Percentiles rank a stretch among this genome's conserved stretches.
Evolutionary conservation across 768 basidiomycete genomes (phyloP).

Genomic region (Obba rivulosa): DNA sequence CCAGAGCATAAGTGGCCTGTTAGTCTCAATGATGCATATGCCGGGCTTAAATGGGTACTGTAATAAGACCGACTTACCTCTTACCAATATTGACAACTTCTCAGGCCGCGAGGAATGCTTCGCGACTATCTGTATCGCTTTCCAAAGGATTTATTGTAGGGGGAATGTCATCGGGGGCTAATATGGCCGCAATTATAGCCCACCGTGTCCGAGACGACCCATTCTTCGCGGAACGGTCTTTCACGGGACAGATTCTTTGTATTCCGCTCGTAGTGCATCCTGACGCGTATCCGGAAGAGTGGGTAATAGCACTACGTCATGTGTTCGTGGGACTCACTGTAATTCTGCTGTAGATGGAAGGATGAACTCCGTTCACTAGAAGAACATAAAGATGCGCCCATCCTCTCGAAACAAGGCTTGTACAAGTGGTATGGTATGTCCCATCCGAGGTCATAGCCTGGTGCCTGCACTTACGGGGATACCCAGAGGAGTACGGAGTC

Average conservation of each 20-base stretch:
- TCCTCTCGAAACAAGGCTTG: slow-evolving; percentile 2
- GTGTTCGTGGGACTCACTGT: no score
- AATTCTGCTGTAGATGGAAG: slow-evolving; percentile 12
- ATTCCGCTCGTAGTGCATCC: slow-evolving; percentile 14
- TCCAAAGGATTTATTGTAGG: slow-evolving; percentile 19
- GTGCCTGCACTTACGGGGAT: no score
- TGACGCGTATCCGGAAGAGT: slow-evolving; percentile 14
- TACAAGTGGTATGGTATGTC: no score
- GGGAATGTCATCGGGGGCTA: slow-evolving; percentile 18
- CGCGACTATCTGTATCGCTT: slow-evolving; percentile 5
- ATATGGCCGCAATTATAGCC: slow-evolving; percentile 15
- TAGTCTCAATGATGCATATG: slow-evolving; percentile 16
- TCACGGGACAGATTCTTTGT: slow-evolving; percentile 23
- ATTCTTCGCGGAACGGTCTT: slow-evolving; percentile 8
- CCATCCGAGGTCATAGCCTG: no score
- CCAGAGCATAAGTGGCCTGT: slow-evolving; percentile 23
- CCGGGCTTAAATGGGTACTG: slow-evolving; percentile 22
- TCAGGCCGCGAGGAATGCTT: slow-evolving; percentile 2
- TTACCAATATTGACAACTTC: background rate
- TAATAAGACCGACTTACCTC: background rate
- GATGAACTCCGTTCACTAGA: slow-evolving; percentile 17
- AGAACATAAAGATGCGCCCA: slow-evolving; percentile 15
- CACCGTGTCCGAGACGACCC: slow-evolving; percentile 18
- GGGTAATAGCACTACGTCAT: no score
- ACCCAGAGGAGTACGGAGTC: background rate